Conservation (phyloP, 352 stramenopile species). For the Globisporangium apiculatum region DNA sequence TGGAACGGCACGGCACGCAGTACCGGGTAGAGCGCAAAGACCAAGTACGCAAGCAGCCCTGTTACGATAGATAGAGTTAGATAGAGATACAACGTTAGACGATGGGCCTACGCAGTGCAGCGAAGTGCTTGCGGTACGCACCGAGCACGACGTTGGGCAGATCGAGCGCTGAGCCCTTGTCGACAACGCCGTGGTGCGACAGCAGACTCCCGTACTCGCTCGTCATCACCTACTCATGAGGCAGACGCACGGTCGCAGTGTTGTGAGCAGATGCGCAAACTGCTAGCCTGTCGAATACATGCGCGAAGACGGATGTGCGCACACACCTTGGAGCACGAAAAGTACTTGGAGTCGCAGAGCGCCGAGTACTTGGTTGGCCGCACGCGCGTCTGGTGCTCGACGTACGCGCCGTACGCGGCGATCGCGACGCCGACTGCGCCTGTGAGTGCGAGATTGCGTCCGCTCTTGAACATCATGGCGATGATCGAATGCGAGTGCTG, state of each 20-base stretch:
- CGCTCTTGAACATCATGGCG: constrained; percentile 7
- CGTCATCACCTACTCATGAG: constrained; percentile 28
- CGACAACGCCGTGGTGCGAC: constrained; percentile 29
- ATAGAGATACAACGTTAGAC: not conserved
- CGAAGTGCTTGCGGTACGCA: constrained; percentile 1
- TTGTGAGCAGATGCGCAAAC: not conserved
- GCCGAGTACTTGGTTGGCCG: constrained; percentile 29
- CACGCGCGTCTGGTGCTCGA: constrained; percentile 38
- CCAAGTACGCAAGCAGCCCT: constrained; percentile 24
- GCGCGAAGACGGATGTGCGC: no score
- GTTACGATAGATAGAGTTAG: not conserved
- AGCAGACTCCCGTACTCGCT: constrained; percentile 52
- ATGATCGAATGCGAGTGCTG: not conserved
- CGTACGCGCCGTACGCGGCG: constrained; percentile 34
- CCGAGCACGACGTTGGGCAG: constrained; percentile 44
- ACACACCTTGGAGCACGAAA: constrained; percentile 47
- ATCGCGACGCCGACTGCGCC: constrained; percentile 19
- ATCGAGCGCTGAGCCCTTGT: constrained; percentile 30
- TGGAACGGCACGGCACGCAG: constrained; percentile 28
- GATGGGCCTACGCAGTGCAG: not conserved
- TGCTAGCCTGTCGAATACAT: not conserved
- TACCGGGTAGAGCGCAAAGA: constrained; percentile 45
- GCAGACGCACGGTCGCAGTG: not conserved
- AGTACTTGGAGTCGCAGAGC: constrained; percentile 47
- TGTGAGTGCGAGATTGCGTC: constrained; percentile 14